Conservation (phyloP, 2,329 filamentous ascomycete species). For the Colletotrichum sp. region DNA sequence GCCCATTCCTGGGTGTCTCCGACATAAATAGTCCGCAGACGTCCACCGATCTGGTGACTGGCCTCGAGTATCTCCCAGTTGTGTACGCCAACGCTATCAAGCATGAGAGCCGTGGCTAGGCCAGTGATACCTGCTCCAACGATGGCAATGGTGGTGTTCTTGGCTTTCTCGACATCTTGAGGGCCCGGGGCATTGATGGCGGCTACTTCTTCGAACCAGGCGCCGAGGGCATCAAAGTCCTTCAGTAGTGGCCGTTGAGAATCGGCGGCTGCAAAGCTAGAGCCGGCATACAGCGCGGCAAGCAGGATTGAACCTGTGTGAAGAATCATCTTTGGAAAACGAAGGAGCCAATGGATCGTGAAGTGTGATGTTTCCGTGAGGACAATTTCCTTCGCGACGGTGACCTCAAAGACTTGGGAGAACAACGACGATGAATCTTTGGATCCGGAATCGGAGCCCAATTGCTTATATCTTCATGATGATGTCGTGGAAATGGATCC, state of each 20-base stretch:
- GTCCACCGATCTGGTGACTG: slow-evolving; percentile 59
- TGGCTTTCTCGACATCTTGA: neutral
- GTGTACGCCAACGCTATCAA: slow-evolving; percentile 51
- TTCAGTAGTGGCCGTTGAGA: neutral
- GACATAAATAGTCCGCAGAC: slow-evolving; percentile 63
- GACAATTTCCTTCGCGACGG: neutral
- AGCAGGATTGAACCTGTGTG: neutral
- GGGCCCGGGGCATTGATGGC: neutral
- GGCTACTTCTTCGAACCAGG: neutral
- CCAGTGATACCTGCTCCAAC: slow-evolving; percentile 67
- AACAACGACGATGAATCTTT: neutral
- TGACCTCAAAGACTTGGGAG: neutral
- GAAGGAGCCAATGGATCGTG: neutral
- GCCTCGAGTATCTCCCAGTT: slow-evolving; percentile 64
- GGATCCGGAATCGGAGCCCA: neutral
- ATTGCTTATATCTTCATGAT: neutral
- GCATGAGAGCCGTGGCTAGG: slow-evolving; percentile 56
- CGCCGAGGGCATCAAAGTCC: neutral
- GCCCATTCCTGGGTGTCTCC: slow-evolving; percentile 59
- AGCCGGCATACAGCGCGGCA: neutral
- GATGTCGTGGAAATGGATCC: neutral
- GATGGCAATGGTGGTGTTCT: slow-evolving; percentile 50
- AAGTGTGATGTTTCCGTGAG: neutral
- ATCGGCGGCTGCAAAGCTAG: neutral
- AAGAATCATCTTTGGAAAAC: neutral